phyloP scores from a whole-genome alignment of 768 basidiomycete species.

The Neoboletus brunneissimus region DNA sequence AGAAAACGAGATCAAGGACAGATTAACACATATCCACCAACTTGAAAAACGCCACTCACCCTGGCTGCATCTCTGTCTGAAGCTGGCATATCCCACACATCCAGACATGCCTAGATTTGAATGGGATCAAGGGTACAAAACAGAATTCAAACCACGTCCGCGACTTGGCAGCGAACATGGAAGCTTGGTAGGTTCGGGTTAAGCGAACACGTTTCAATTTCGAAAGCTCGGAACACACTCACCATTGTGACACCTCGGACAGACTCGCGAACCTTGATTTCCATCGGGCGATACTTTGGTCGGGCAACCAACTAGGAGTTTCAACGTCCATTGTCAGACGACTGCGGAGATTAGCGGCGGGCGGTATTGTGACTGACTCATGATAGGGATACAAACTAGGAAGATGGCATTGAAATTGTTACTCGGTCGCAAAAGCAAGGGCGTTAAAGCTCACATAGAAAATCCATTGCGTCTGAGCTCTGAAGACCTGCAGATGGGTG shows the following conservation, averaged over 20 bases:
- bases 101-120: conserved; percentile 63
- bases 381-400: conserved; percentile 52
- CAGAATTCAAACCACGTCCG: conserved; percentile 76
- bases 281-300: conserved; percentile 57
- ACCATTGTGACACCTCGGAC: conserved; percentile 76
- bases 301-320: conserved; percentile 59
- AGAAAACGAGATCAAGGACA: not conserved
- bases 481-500: not conserved
- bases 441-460: conserved; percentile 5
- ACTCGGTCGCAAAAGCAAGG: not conserved
- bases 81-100: conserved; percentile 72
- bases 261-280: conserved; percentile 51
- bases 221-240: conserved; percentile 10
- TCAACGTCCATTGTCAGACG: conserved; percentile 2
- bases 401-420: not conserved
- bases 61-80: conserved; percentile 48
- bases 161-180: conserved; percentile 60
- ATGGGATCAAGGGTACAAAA: conserved; percentile 68
- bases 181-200: conserved; percentile 36
- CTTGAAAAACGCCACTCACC: conserved; percentile 36
- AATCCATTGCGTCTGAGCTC: not conserved
- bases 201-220: not conserved
- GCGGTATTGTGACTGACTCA: conserved; percentile 36
- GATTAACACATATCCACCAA: not conserved
- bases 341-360: conserved; percentile 5